Evolutionary conservation across 1,139 yeast genomes (phyloP).

Genomic region (Candida freyschussii): DNA sequence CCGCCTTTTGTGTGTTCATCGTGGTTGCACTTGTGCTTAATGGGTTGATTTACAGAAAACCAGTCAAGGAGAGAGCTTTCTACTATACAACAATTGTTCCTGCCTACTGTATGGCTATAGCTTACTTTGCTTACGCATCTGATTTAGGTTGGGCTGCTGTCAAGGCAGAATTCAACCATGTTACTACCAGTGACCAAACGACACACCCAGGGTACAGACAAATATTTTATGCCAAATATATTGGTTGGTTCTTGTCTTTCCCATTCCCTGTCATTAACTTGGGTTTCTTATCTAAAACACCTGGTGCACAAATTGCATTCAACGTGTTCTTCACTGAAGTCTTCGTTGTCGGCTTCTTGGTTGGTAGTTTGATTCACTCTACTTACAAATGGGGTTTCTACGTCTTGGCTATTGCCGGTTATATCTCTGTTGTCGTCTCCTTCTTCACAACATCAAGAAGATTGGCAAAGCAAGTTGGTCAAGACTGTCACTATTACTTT

Average conservation of each 20-base stretch:
- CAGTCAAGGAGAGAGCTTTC: slow-evolving; percentile 10
- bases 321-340: slow-evolving; percentile 27
- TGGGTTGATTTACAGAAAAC: slow-evolving; percentile 33
- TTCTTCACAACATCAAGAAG: slow-evolving; percentile 11
- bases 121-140: slow-evolving; percentile 63
- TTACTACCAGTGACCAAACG: slow-evolving; percentile 27
- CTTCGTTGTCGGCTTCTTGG: slow-evolving; percentile 39
- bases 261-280: slow-evolving; percentile 21
- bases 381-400: slow-evolving; percentile 56
- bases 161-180: slow-evolving; percentile 53
- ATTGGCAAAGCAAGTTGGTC: slow-evolving; percentile 8
- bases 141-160: slow-evolving; percentile 60
- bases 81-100: slow-evolving; percentile 30
- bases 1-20: slow-evolving; percentile 50
- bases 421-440: slow-evolving; percentile 34
- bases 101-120: slow-evolving; percentile 40
- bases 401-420: slow-evolving; percentile 34
- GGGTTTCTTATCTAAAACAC: slow-evolving; percentile 6
- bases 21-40: slow-evolving; percentile 41
- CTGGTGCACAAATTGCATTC: slow-evolving; percentile 22
- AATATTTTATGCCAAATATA: slow-evolving; percentile 57
- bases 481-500: slow-evolving; percentile 6
- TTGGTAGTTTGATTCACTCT: slow-evolving; percentile 43
- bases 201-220: slow-evolving; percentile 38
- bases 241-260: slow-evolving; percentile 61